Base-by-base conservation (phyloP, 305 asterid species). In the Solanum chacoense region DNA sequence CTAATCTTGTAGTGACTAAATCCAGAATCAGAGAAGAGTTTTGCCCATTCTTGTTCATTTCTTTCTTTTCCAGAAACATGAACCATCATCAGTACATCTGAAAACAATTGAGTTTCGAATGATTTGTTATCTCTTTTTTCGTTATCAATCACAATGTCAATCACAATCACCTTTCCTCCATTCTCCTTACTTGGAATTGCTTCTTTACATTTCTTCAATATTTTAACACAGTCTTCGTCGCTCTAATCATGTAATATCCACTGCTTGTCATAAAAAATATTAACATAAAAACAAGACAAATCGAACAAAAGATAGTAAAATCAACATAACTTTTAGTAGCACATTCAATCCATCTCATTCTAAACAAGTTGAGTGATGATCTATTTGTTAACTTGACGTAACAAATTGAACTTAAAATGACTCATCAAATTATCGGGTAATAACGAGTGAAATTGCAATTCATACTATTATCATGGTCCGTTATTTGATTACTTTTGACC, bases 11-110 rank as follows among this genome's bases (percentile, higher is more conserved):
- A 88, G 16, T 26, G 37, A 67, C 79, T 84, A 65, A 88, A 88
- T 2, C 85, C 87, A 38, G 87, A 85, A 14, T 31, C 71, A 11
- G 3, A 2, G 77, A 94, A 91, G 11, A 90, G 78, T 12, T 69
- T 88, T 18, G 85, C 92, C 94, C 92, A 93, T 29, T 72, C 78
- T 72, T 72, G 35, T 72, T 88, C 91, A 67, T n/a, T 90, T 90
- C 89, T 86, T 45, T 90, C 85, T 85, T 37, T 90, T 6, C 87
- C 78, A 28, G 16, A 84, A 29, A 69, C 29, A 13, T 29, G 13
- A 45, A 76, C 89, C 90, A 90, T 90, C 91, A 88, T 90, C 24
- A 84, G 78, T 74, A 88, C 80, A 11, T 90, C 89, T 36, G 72
- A 88, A 35, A 75, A 85, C 12, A 88, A 20, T 77, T 90, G 87